phyloP scores from a whole-genome alignment of 805 yeast genomes.

The Lipomyces spencermartinsiae region DNA sequence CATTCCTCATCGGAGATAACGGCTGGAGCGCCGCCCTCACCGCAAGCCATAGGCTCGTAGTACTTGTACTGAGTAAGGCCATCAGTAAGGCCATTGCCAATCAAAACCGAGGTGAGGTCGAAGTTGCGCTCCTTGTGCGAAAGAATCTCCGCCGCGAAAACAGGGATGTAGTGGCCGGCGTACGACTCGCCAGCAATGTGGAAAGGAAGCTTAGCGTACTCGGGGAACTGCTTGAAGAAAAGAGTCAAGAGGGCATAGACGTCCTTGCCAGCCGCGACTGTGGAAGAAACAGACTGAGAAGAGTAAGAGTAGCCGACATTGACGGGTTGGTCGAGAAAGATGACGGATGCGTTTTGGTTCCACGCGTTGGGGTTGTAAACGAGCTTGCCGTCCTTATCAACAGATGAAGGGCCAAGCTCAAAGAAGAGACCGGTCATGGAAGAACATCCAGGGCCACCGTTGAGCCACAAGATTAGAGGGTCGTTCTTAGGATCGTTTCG shows the following conservation, averaged over 20 bases:
- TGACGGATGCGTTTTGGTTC: constrained; percentile 89
- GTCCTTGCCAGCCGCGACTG: constrained; percentile 86
- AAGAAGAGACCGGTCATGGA: constrained; percentile 87
- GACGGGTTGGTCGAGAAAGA: constrained; percentile 93
- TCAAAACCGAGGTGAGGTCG: constrained; percentile 77
- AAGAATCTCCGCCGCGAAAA: constrained; percentile 64
- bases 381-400: constrained; percentile 71
- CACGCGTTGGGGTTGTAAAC: constrained; percentile 82
- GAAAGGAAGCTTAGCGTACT: constrained; percentile 58
- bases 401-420: constrained; percentile 87
- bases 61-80: constrained; percentile 77
- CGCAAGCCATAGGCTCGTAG: constrained; percentile 95
- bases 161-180: constrained; percentile 94
- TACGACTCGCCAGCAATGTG: constrained; percentile 94
- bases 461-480: constrained; percentile 88
- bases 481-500: constrained; percentile 85
- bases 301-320: constrained; percentile 92
- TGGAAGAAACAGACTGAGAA: constrained; percentile 62
- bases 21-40: constrained; percentile 80
- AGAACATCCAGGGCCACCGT: constrained; percentile 96
- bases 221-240: constrained; percentile 84
- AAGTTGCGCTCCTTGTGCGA: constrained; percentile 56
- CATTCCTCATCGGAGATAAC: constrained; percentile 83
- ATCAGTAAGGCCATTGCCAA: constrained; percentile 94
- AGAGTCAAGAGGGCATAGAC: constrained; percentile 82